phyloP scores from a whole-genome alignment of 2,329 filamentous ascomycete genomes.

The Colletotrichum liriopes region DNA sequence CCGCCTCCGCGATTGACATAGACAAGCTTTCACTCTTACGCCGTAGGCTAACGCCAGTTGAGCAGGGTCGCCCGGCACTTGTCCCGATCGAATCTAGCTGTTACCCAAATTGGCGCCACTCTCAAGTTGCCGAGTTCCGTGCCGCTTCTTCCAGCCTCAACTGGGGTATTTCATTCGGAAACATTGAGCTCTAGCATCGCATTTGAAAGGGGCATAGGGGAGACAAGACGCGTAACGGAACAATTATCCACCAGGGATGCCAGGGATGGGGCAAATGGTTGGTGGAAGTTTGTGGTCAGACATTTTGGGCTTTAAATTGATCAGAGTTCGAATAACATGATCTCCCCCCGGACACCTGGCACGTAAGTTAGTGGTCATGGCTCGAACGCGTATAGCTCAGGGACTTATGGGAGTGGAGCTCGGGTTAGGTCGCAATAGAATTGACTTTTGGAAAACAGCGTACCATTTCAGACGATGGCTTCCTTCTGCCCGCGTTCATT shows the following conservation, averaged over 20 bases:
- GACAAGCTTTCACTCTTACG: slow-evolving; percentile 14
- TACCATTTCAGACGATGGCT: not conserved
- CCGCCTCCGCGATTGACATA: slow-evolving; percentile 34
- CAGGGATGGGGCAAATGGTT: slow-evolving; percentile 21
- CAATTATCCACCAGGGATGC: slow-evolving; percentile 15
- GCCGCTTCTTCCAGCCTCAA: slow-evolving; percentile 27
- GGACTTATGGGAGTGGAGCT: slow-evolving; percentile 25
- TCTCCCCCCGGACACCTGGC: not conserved
- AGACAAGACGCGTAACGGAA: slow-evolving; percentile 11
- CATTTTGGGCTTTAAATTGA: slow-evolving; percentile 32
- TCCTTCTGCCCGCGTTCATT: not conserved
- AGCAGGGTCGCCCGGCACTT: slow-evolving; percentile 25
- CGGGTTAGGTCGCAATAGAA: slow-evolving; percentile 14
- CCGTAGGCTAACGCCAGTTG: slow-evolving; percentile 34
- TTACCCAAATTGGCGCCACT: not conserved
- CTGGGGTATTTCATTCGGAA: not conserved
- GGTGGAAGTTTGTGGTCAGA: slow-evolving; percentile 39
- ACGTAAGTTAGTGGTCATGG: not conserved
- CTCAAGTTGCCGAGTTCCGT: slow-evolving; percentile 38
- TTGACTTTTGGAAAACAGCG: slow-evolving; percentile 18
- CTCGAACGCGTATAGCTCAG: slow-evolving; percentile 26
- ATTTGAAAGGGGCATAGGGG: slow-evolving; percentile 1
- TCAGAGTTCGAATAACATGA: slow-evolving; percentile 25
- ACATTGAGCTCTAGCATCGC: not conserved
- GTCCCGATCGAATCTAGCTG: slow-evolving; percentile 27